Base-by-base conservation (phyloP, 108 stramenopile genomes). In the Bacterosira constricta region DNA sequence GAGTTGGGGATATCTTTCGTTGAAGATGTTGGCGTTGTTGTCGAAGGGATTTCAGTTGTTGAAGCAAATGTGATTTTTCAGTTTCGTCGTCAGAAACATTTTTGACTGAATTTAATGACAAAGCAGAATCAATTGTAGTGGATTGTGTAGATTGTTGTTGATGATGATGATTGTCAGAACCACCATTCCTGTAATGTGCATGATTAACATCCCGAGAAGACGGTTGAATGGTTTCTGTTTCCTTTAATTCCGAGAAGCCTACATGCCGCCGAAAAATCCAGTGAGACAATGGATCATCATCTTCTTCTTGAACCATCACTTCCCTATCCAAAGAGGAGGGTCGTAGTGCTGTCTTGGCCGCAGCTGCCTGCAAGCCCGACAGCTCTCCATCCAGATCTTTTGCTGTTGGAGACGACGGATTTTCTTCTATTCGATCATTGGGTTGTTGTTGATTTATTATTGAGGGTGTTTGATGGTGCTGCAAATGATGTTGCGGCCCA, bases 241-340 rank as follows among this genome's bases (percentile, higher is more conserved):
- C 45, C 30, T 53, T 11, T 20, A 44, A 31, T 20, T 9, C 46
- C 5, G 50, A 26, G n/a, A 78, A 78, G 1, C 57, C 77, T 12
- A 78, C 77, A 56, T 62, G 68, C 38, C 62, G 34, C 10, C 63
- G 62, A 53, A 78, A 78, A 10, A 70, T 69, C 77, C 77, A 70
- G 18, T 78, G 77, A 4, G 21, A 44, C 23, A 25, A 69, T 55
- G 32, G 50, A n/a, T 53, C 61, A 20, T 69, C 56, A 7, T 70
- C 77, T 27, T 76, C 66, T 45, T 73, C 62, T 17, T 45, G 30
- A 3, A 26, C 30, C 15, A 59, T 26, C 12, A 63, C 29, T 17
- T 46, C 52, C 41, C 42, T 51, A 9, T 15, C 20, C 30, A 3
- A 29, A 31, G n/a, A 9, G 11, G 39, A 50, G 0, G 45, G 6